These are phyloP conservation scores for Rubia tinctorum DNA, from an alignment of 305 asterid species.

Conservation along the genomic window DNA sequence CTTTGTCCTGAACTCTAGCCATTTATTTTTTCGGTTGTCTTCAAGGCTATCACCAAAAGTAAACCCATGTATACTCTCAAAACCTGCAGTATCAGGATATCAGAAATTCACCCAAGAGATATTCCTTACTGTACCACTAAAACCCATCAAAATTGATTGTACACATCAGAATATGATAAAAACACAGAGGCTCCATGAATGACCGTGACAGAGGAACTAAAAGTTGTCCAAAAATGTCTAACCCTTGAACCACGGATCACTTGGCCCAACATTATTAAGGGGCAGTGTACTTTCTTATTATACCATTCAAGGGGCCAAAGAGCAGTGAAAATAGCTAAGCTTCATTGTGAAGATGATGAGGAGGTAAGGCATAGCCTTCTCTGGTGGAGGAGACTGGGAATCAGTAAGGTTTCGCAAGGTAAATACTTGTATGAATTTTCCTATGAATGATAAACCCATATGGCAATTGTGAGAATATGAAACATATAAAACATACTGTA, in stretches of 20 bases:
- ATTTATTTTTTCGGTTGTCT: conserved; percentile 52
- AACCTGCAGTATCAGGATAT: conserved; percentile 47
- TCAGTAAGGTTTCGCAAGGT: neutral
- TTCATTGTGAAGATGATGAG: too few species aligned
- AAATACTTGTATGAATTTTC: neutral
- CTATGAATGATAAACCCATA: neutral
- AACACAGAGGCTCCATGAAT: neutral
- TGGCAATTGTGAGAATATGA: neutral
- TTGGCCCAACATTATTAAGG: neutral
- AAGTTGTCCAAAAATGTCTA: neutral
- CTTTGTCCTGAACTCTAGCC: conserved; percentile 70
- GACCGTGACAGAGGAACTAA: neutral
- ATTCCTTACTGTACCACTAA: neutral
- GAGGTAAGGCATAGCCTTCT: too few species aligned
- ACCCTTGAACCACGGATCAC: neutral
- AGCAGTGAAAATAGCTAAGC: neutral
- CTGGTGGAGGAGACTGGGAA: neutral
- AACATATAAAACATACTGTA: neutral
- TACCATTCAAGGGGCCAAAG: neutral
- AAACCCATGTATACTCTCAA: conserved; percentile 80
- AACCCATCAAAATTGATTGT: neutral
- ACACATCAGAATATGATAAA: neutral
- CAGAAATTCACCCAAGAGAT: neutral
- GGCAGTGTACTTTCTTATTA: neutral
- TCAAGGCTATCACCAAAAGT: conserved; percentile 90